phyloP scores from a whole-genome alignment of 768 basidiomycete genomes.

The Collybia mongolica region DNA sequence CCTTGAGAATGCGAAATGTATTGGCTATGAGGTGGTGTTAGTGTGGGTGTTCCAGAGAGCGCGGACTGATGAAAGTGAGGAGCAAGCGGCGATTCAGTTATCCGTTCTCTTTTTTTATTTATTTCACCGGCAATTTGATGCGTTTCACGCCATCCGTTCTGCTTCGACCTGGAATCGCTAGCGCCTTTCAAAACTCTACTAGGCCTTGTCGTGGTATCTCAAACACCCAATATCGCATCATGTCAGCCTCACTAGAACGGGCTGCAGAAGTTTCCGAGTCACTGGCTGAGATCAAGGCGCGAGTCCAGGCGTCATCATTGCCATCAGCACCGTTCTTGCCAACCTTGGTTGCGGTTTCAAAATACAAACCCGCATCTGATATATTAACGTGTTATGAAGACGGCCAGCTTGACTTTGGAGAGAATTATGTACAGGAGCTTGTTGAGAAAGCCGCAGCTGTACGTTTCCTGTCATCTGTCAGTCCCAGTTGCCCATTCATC shows the following conservation, averaged over 20 bases:
- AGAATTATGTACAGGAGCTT: slow-evolving; percentile 96
- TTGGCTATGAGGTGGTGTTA: too few relatives aligned
- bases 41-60: too few relatives aligned
- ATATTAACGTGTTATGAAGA: slow-evolving; percentile 78
- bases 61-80: too few relatives aligned
- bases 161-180: too few relatives aligned
- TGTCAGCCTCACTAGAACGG: slow-evolving; percentile 39
- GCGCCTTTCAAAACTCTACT: too few relatives aligned
- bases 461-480: slow-evolving; percentile 10
- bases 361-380: slow-evolving; percentile 88
- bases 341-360: slow-evolving; percentile 85
- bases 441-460: slow-evolving; percentile 81
- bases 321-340: slow-evolving; percentile 21
- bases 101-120: too few relatives aligned
- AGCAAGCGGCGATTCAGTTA: too few relatives aligned
- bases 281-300: slow-evolving; percentile 49
- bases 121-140: too few relatives aligned
- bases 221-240: slow-evolving; percentile 9
- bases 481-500: not conserved
- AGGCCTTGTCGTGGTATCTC: not conserved
- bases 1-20: too few relatives aligned
- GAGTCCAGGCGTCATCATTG: slow-evolving; percentile 38
- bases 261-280: slow-evolving; percentile 50
- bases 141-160: too few relatives aligned
- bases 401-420: slow-evolving; percentile 91